Evolutionary conservation across 2,329 filamentous ascomycete species (phyloP).

Genomic region (Cladophialophora yegresii): DNA sequence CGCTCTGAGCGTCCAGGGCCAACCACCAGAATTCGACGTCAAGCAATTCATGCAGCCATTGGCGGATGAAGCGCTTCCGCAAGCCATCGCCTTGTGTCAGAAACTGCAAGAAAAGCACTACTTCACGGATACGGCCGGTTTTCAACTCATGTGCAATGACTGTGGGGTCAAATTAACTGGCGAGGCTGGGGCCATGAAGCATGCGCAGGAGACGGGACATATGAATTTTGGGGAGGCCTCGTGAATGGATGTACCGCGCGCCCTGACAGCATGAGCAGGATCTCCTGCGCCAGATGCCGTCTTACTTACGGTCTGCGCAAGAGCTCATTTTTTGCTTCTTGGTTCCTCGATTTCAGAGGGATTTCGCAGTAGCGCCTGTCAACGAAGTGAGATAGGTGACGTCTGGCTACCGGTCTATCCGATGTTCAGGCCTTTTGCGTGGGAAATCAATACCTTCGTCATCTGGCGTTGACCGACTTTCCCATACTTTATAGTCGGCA

Average conservation of each 20-base stretch:
- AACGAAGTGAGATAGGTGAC: background rate
- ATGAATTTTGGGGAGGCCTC: slow-evolving; percentile 53
- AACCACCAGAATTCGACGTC: slow-evolving; percentile 73
- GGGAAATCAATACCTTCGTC: background rate
- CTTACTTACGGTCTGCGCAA: background rate
- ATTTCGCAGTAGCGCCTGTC: background rate
- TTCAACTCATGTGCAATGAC: slow-evolving; percentile 74
- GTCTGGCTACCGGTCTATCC: background rate
- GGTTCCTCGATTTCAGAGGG: background rate
- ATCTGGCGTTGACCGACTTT: background rate
- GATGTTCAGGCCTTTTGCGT: background rate
- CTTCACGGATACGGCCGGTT: slow-evolving; percentile 82
- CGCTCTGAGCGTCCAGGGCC: slow-evolving; percentile 67
- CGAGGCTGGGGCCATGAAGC: slow-evolving; percentile 50
- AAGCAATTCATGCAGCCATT: slow-evolving; percentile 68
- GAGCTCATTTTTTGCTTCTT: background rate
- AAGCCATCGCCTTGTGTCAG: slow-evolving; percentile 64
- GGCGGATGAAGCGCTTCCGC: slow-evolving; percentile 55
- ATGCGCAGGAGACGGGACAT: slow-evolving; percentile 52
- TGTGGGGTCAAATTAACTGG: slow-evolving; percentile 49
- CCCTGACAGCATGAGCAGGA: background rate
- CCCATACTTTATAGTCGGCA: background rate
- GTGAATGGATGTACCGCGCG: no score
- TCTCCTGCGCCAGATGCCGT: background rate
- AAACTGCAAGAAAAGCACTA: slow-evolving; percentile 74